Evolutionary conservation across 352 stramenopile species (phyloP), one percentile per base, ranked within the genome.

Genomic region (Ophiocytium majus): DNA sequence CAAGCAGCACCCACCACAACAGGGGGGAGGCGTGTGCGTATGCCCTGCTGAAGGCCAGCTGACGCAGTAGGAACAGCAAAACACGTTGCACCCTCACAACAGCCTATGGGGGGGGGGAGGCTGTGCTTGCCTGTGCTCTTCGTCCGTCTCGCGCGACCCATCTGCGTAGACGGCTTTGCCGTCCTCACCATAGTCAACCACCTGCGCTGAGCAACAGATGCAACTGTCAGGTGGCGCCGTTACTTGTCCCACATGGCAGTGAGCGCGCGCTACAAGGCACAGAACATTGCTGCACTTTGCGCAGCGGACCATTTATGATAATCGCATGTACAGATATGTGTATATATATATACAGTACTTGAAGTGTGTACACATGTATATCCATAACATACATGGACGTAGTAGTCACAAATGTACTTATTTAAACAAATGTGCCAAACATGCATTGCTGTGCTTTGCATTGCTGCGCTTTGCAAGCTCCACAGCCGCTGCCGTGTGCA

Each of bases 131-230:
- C 76, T 83, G 64, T 86, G 83, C 33, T 91, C 85, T 49, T 90
- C 89, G 31, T 90, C 82, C 32, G 91, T 91, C 78, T 95, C 89
- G 43, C 91, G 89, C n/a, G 94, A 96, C 50, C 96, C 96, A 90
- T 98, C 96, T 0, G 93, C 93, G 85, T 98, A 99, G 85, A 98
- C 98, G 17, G 96, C 96, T 0, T 98, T 90, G 57, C 96, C 96
- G 90, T 99, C 96, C 89, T 99, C 96, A 86, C 96, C 97, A 83
- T 99, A 99, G 85, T 98, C 96, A 0, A 96, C 94, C 81, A 98
- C 95, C 86, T 97, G 50, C 23, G 10, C 10, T 34, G 17, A 80
- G n/a, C n/a, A 66, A 66, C 37, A 75, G 17, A 80, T 66, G 74
- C 74, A 80, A 23, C 17, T 28, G 28, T 71, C 57, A 71, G 28